These are phyloP conservation scores for Populus hybrid DNA, from an alignment of 441 rosid species.

Conservation along the genomic window DNA sequence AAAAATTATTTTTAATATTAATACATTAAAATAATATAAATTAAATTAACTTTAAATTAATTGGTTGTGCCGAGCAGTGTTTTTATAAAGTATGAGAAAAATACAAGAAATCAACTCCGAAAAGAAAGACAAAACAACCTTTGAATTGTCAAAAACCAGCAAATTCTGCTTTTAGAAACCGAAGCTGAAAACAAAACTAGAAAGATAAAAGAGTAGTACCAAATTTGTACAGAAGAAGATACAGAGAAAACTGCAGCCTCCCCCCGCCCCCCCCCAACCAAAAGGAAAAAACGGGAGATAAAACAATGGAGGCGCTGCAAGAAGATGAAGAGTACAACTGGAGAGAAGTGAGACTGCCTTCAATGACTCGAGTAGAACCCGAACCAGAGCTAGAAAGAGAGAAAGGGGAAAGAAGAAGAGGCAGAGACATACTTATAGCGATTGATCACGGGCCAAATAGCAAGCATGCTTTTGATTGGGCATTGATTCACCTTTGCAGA, in stretches of 20 bases:
- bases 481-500: slow-evolving; percentile 59
- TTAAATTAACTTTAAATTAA: too few relatives aligned
- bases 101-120: too few relatives aligned
- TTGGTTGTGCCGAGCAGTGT: too few relatives aligned
- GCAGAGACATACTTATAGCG: slow-evolving; percentile 58
- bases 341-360: slow-evolving; percentile 62
- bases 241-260: background rate
- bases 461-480: slow-evolving; percentile 73
- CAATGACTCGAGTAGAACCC: slow-evolving; percentile 42
- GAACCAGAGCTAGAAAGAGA: slow-evolving; percentile 75
- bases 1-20: too few relatives aligned
- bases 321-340: slow-evolving; percentile 56
- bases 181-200: background rate
- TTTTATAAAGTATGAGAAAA: too few relatives aligned
- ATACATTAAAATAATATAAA: too few relatives aligned
- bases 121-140: too few relatives aligned
- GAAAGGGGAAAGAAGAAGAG: slow-evolving; percentile 71
- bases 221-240: background rate
- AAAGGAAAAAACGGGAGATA: background rate
- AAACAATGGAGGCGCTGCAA: slow-evolving; percentile 49
- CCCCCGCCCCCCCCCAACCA: too few relatives aligned
- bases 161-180: too few relatives aligned
- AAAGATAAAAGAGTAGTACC: background rate
- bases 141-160: too few relatives aligned
- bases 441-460: slow-evolving; percentile 74